These are phyloP conservation scores for Cordyceps cateniannulata DNA, from an alignment of 2,329 filamentous ascomycete genomes.

Conservation along the genomic window DNA sequence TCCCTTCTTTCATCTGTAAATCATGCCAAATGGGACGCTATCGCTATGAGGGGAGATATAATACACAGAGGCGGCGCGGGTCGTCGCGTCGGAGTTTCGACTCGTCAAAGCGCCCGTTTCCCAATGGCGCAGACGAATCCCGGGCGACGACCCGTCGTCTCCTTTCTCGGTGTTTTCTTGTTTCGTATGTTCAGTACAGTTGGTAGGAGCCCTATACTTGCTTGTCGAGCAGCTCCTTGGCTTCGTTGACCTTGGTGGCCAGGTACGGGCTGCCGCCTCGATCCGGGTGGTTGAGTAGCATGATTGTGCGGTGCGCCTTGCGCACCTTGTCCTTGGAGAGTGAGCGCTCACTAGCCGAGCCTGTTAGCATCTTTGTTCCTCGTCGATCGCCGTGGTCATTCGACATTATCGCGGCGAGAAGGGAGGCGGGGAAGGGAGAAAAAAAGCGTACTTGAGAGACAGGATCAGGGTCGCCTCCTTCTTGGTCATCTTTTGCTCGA, in stretches of 20 bases:
- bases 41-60: constrained; percentile 37
- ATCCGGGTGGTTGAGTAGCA: constrained; percentile 97
- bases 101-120: neutral
- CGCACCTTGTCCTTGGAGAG: constrained; percentile 89
- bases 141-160: too few relatives aligned
- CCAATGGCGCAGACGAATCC: too few relatives aligned
- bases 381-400: neutral
- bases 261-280: constrained; percentile 93
- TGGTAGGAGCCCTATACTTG: constrained; percentile 22
- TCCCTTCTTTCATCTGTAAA: neutral
- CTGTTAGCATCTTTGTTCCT: neutral
- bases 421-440: neutral
- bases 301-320: constrained; percentile 90
- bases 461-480: constrained; percentile 87
- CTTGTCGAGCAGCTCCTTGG: constrained; percentile 94
- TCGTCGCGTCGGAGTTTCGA: neutral
- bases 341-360: constrained; percentile 64
- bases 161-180: neutral
- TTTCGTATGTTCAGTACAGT: neutral
- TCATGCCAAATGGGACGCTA: constrained; percentile 36
- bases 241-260: constrained; percentile 97
- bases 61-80: constrained; percentile 22
- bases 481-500: constrained; percentile 89
- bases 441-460: constrained; percentile 65
- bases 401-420: neutral